phyloP scores from a whole-genome alignment of 371 early-diverging fungal genomes.

The Blakeslea trispora region DNA sequence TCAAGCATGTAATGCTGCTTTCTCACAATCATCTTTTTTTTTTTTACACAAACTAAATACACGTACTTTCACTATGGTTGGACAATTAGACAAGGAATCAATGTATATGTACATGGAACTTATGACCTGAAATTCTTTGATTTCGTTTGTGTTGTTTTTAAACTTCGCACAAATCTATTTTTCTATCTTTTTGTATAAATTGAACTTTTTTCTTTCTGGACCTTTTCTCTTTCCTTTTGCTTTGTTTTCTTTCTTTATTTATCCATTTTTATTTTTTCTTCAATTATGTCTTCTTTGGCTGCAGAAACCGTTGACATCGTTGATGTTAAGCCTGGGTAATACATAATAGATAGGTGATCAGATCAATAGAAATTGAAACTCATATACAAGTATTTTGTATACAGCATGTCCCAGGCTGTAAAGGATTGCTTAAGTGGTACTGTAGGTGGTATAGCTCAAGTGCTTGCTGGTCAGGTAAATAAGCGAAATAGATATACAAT shows the following conservation, averaged over 20 bases:
- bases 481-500: not conserved
- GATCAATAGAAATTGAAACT: constrained; percentile 1
- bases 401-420: constrained; percentile 54
- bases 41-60: too few species aligned
- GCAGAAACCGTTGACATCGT: constrained; percentile 21
- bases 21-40: too few species aligned
- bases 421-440: constrained; percentile 81
- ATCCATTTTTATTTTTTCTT: not conserved
- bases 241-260: constrained; percentile 1
- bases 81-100: too few species aligned
- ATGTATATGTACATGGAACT: too few species aligned
- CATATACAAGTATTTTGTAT: not conserved
- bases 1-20: too few species aligned
- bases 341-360: not conserved
- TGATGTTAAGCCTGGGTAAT: constrained; percentile 29
- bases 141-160: too few species aligned
- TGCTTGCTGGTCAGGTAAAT: constrained; percentile 76
- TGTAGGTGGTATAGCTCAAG: constrained; percentile 78
- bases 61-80: too few species aligned
- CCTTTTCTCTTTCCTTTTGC: constrained; percentile 10
- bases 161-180: too few species aligned
- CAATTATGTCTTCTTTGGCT: constrained; percentile 16
- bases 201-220: constrained; percentile 8
- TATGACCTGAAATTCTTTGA: too few species aligned
- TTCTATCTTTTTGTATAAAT: too few species aligned